Evolutionary conservation across 345 rosid genomes (phyloP), one percentile per base, ranked within the genome.

Genomic region (Euphorbia pulcherrima): DNA sequence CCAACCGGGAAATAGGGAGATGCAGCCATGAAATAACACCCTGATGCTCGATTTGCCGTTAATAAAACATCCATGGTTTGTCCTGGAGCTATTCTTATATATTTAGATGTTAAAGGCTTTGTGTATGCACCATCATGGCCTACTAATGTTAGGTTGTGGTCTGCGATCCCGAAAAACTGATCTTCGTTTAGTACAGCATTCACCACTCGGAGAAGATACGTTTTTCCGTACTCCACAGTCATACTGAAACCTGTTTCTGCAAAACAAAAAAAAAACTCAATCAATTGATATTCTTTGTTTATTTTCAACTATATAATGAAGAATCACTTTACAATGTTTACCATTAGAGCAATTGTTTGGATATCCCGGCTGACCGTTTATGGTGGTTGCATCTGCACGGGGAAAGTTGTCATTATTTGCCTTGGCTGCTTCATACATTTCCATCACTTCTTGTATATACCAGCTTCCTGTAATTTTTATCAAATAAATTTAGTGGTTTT

Each of bases 1-100:
- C 9, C 8, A 10, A 70, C 54, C 24, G 79, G 83, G 53, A 82
- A 87, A 27, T 84, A 86, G 9, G 75, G 75, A 29, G 83, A 83
- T 29, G 96, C 88, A 0, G 92, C 98, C 81, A 92, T 88, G 90
- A 87, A 88, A 76, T 92, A 89, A 35, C 74, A 80, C 47, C 84
- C 82, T 7, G 85, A 84, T 3, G 84, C 77, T 74, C 86, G 94
- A 74, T 92, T 83, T 18, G 94, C 89, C 1, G 83, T 83, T 64
- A 92, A 62, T 61, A 92, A 83, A 29, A 86, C 87, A 68, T 85
- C 81, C 26, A 89, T 92, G 26, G 97, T 92, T 71, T 92, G 96
- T 18, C 90, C 96, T 6, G 98, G 98, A 10, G 77, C 82, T 41
- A 90, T 65, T 87, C 81, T 75, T 51, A 92, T 81, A 68, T 81